Base-by-base conservation (phyloP, 805 yeast genomes). In the Diddensiella transvaalensis region DNA sequence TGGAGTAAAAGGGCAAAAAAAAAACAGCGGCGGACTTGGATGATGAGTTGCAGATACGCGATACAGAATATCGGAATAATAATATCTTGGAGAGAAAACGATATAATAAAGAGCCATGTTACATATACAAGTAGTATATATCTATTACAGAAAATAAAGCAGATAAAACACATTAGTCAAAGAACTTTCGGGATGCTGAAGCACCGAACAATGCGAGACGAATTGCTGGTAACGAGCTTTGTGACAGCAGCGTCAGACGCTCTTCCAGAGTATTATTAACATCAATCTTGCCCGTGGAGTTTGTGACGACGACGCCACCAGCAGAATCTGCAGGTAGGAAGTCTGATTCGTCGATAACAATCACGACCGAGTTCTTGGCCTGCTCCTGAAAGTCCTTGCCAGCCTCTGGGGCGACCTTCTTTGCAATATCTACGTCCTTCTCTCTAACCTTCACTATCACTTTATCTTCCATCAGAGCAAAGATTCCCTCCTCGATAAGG, bases 261-360 rank as follows among this genome's bases (percentile, higher is more conserved):
- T 90, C 97, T 62, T 89, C 96, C 62, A 93, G 77, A 42, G 99
- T 90, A 74, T 93, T 93, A 71, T 87, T 77, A 48, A 93, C 87
- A 60, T 85, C 90, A 57, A 93, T 89, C 71, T 85, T 87, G 47
- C 95, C 95, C 38, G 78, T 67, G 32, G 78, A 77, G 64, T 85
- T 86, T 48, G 77, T 67, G 42, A 87, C 75, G 41, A 88, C 68
- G 35, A 82, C 87, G 64, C 99, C 99, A 55, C 99, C 99, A 33
- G 91, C 82, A 47, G 70, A 58, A 43, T 80, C 83, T 40, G 80
- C 75, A 56, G 76, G 76, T 63, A 93, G 76, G 65, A 68, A 80
- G 38, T 74, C 60, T 11, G 70, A 59, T 53, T 83, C 87, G 57
- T 78, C 78, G 48, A 89, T 64, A 5, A 71, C 60, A 51, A 87